Evolutionary conservation across 225 moss, liverwort and hornwort genomes (phyloP).

Genomic region (Takakia lepidozioides): DNA sequence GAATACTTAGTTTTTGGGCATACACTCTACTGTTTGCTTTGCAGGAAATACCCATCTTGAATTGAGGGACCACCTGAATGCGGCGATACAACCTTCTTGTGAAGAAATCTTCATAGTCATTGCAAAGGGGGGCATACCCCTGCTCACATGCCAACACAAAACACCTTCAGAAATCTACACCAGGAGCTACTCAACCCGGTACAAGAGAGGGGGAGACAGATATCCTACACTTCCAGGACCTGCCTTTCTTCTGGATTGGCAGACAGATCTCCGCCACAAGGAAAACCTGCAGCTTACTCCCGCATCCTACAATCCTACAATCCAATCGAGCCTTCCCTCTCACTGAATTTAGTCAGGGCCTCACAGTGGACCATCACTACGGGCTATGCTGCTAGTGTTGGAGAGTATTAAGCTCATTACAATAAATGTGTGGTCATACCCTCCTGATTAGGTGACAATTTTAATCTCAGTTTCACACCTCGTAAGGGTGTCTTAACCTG

Average conservation of each 20-base stretch:
- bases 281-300: too few relatives aligned
- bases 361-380: too few relatives aligned
- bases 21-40: background rate
- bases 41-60: background rate
- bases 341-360: too few relatives aligned
- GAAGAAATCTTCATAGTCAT: constrained; percentile 79
- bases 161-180: background rate
- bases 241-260: background rate
- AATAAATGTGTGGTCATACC: too few relatives aligned
- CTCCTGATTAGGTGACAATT: too few relatives aligned
- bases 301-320: too few relatives aligned
- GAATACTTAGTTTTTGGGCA: background rate
- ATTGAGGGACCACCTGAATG: constrained; percentile 36
- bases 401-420: too few relatives aligned
- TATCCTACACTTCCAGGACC: background rate
- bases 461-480: too few relatives aligned
- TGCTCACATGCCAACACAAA: constrained; percentile 11
- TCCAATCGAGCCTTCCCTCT: too few relatives aligned
- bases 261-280: constrained; percentile 4
- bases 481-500: too few relatives aligned
- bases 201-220: background rate
- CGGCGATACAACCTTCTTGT: constrained; percentile 66
- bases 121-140: constrained; percentile 89
- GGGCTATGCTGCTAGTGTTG: too few relatives aligned
- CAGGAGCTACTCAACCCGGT: background rate